Percentiles rank a stretch among this genome's conserved stretches.
phyloP scores from a whole-genome alignment of 2,329 filamentous ascomycete species.

The Neospermospora avenae region DNA sequence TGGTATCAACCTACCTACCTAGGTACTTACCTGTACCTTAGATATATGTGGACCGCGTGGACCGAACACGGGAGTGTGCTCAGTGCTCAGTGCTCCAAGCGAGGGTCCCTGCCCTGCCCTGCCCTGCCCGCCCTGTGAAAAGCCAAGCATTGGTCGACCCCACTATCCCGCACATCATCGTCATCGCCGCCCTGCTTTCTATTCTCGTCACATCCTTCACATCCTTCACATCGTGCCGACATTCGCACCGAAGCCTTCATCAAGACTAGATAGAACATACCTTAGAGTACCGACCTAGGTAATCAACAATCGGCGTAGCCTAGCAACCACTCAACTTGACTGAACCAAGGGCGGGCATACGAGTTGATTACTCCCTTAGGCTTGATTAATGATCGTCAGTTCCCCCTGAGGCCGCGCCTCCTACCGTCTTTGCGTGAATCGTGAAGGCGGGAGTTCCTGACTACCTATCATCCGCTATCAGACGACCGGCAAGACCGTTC shows the following conservation, averaged over 20 bases:
- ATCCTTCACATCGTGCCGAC: conserved; percentile 4
- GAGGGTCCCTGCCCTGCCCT: not conserved
- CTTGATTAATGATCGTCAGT: not conserved
- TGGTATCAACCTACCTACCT: too few species aligned
- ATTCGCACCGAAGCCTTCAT: not conserved
- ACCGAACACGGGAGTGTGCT: not conserved
- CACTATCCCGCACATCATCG: not conserved
- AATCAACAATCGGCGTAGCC: not conserved
- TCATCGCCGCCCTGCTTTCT: not conserved
- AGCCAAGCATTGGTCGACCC: not conserved
- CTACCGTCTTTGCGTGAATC: not conserved
- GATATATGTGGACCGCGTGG: not conserved
- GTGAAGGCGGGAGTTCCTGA: not conserved
- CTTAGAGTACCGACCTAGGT: not conserved
- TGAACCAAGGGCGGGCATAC: not conserved
- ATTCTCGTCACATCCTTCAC: not conserved
- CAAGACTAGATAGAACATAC: not conserved
- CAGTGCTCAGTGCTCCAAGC: not conserved
- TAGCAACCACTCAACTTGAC: not conserved
- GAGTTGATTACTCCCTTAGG: conserved; percentile 5
- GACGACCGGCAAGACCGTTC: not conserved
- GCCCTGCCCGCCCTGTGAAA: not conserved
- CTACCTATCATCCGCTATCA: conserved; percentile 3
- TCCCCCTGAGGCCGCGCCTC: not conserved
- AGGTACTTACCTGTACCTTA: not conserved